Evolutionary conservation across 2,329 filamentous ascomycete genomes (phyloP).

Genomic region (Calonectria hongkongensis): DNA sequence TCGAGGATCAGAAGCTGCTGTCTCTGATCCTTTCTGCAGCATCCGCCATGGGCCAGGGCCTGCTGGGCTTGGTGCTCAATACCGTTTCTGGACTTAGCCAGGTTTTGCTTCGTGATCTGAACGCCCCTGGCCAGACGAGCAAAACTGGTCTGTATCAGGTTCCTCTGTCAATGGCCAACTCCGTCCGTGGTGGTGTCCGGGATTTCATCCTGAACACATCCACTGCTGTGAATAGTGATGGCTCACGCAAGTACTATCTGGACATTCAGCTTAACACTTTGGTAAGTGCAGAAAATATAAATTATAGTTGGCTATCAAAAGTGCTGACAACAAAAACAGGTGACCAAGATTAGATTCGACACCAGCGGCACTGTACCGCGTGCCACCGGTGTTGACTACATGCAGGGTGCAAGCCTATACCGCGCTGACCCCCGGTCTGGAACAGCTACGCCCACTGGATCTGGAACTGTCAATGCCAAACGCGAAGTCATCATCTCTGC

Average conservation of each 20-base stretch:
- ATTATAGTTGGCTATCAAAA: slow-evolving; percentile 65
- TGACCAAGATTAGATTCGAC: slow-evolving; percentile 13
- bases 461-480: slow-evolving; percentile 61
- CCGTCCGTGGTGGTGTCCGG: slow-evolving; percentile 67
- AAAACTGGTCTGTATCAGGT: slow-evolving; percentile 64
- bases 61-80: slow-evolving; percentile 7
- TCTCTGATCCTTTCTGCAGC: slow-evolving; percentile 58
- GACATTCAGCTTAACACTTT: slow-evolving; percentile 64
- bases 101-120: slow-evolving; percentile 12
- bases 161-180: slow-evolving; percentile 65
- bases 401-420: slow-evolving; percentile 68
- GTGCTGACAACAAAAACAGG: slow-evolving; percentile 41
- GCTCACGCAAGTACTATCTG: slow-evolving; percentile 72
- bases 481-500: slow-evolving; percentile 70
- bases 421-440: slow-evolving; percentile 63
- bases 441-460: slow-evolving; percentile 53
- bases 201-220: slow-evolving; percentile 66
- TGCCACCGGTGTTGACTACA: slow-evolving; percentile 70
- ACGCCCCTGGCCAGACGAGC: slow-evolving; percentile 9
- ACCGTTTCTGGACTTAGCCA: slow-evolving; percentile 7
- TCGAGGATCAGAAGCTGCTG: slow-evolving; percentile 72
- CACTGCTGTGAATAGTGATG: slow-evolving; percentile 61
- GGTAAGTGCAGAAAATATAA: slow-evolving; percentile 66
- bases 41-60: slow-evolving; percentile 55
- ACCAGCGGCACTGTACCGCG: slow-evolving; percentile 56